Evolutionary conservation across 148 eudicot species (phyloP).

Genomic region (Rhododendron kiyosumense): DNA sequence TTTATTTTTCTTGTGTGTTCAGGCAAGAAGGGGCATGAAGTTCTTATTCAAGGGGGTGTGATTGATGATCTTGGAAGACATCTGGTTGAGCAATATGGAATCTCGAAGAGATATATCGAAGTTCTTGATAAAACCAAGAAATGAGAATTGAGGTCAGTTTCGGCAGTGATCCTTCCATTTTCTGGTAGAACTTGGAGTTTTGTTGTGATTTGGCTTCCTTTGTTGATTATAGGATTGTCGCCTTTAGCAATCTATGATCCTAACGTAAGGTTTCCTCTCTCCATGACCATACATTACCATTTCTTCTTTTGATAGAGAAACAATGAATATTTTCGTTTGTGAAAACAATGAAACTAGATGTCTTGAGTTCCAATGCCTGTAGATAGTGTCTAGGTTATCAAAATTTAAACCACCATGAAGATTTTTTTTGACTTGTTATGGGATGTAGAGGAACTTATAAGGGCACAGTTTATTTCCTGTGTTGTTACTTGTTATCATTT

Average conservation of each 20-base stretch:
- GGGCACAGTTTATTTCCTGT: neutral
- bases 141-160: constrained; percentile 45
- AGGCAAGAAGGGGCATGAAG: constrained; percentile 97
- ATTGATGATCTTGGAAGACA: constrained; percentile 90
- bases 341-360: neutral
- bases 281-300: neutral
- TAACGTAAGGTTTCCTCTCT: neutral
- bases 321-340: neutral
- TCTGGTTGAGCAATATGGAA: constrained; percentile 82
- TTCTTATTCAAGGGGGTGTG: constrained; percentile 92
- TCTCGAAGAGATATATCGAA: constrained; percentile 90
- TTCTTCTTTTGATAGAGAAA: neutral
- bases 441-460: neutral
- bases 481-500: neutral
- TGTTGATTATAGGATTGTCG: neutral
- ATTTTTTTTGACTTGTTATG: neutral
- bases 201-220: neutral
- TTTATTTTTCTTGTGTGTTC: constrained; percentile 2
- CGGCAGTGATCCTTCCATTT: neutral
- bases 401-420: neutral
- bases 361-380: neutral
- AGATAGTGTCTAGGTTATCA: neutral
- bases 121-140: constrained; percentile 79
- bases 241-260: neutral
- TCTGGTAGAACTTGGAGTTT: neutral